A percentile compares a stretch with the other conserved stretches of the same genome.
phyloP scores from a whole-genome alignment of 129 eudicot species.

The Lactuca sativa region DNA sequence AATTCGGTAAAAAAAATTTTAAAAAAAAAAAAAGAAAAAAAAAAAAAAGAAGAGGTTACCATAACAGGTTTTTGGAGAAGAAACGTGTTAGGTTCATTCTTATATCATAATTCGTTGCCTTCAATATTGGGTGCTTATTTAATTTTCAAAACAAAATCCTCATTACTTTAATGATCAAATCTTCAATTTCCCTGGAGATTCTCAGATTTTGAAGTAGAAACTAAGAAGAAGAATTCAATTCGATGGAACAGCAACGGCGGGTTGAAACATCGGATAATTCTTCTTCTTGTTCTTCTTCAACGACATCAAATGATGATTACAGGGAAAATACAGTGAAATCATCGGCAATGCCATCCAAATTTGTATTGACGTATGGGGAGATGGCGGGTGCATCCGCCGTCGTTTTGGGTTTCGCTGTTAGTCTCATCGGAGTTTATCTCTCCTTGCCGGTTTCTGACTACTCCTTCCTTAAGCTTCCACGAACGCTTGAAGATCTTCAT shows the following conservation, averaged over 20 bases:
- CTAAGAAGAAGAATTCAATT: slow-evolving; percentile 22
- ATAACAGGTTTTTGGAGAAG: not conserved
- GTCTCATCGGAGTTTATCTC: slow-evolving; percentile 54
- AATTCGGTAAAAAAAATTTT: too few relatives aligned
- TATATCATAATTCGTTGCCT: not conserved
- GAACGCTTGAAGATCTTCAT: slow-evolving; percentile 63
- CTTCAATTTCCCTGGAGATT: not conserved
- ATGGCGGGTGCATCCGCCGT: slow-evolving; percentile 44
- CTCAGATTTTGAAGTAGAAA: slow-evolving; percentile 4
- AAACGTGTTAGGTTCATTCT: slow-evolving; percentile 2
- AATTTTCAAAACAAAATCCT: not conserved
- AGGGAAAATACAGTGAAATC: slow-evolving; percentile 9
- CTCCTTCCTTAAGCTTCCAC: slow-evolving; percentile 80
- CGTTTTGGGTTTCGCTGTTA: slow-evolving; percentile 42
- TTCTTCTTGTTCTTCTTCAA: slow-evolving; percentile 13
- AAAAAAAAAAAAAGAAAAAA: too few relatives aligned
- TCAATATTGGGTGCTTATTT: not conserved
- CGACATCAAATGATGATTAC: slow-evolving; percentile 2
- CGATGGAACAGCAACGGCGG: slow-evolving; percentile 27
- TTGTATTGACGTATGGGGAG: slow-evolving; percentile 60
- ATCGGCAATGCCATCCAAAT: slow-evolving; percentile 29
- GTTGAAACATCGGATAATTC: slow-evolving; percentile 20
- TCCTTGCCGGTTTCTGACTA: slow-evolving; percentile 82
- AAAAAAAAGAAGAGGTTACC: not conserved
- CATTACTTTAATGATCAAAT: not conserved